phyloP scores from a whole-genome alignment of 805 yeast species.

The Myxozyma kluyveri region DNA sequence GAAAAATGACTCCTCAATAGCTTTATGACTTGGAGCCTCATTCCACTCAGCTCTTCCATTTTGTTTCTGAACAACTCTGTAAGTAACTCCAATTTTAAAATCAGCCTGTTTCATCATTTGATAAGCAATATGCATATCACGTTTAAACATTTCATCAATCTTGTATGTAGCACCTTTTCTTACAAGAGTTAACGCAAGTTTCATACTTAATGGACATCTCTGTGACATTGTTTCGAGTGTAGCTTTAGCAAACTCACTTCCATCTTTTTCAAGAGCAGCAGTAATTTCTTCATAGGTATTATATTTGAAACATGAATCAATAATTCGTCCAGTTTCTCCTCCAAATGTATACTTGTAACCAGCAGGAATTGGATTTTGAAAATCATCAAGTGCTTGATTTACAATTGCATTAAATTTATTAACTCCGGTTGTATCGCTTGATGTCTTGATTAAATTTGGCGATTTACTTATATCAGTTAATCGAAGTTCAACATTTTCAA shows the following conservation, averaged over 20 bases:
- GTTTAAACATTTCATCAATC: conserved; percentile 62
- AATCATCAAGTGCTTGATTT: conserved; percentile 75
- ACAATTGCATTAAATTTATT: conserved; percentile 45
- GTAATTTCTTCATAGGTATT: conserved; percentile 54
- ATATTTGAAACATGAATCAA: conserved; percentile 66
- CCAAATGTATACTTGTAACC: conserved; percentile 59
- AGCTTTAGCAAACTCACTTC: conserved; percentile 62
- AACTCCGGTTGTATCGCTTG: conserved; percentile 7
- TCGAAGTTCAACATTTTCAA: conserved; percentile 61
- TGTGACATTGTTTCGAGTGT: conserved; percentile 55
- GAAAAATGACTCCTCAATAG: conserved; percentile 34
- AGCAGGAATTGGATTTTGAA: conserved; percentile 62
- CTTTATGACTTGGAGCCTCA: conserved; percentile 43
- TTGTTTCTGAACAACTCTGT: conserved; percentile 52
- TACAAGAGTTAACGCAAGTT: conserved; percentile 66
- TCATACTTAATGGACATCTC: conserved; percentile 77
- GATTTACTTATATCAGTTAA: conserved; percentile 51
- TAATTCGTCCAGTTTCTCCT: conserved; percentile 54
- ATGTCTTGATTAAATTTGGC: conserved; percentile 1
- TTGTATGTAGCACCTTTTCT: conserved; percentile 57
- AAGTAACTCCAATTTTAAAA: conserved; percentile 56
- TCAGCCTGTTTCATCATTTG: conserved; percentile 66
- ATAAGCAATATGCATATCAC: conserved; percentile 74
- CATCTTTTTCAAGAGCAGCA: conserved; percentile 46
- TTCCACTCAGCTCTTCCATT: conserved; percentile 51